Evolutionary conservation across 1,139 yeast genomes (phyloP).

Genomic region (Protomyces pachydermus): DNA sequence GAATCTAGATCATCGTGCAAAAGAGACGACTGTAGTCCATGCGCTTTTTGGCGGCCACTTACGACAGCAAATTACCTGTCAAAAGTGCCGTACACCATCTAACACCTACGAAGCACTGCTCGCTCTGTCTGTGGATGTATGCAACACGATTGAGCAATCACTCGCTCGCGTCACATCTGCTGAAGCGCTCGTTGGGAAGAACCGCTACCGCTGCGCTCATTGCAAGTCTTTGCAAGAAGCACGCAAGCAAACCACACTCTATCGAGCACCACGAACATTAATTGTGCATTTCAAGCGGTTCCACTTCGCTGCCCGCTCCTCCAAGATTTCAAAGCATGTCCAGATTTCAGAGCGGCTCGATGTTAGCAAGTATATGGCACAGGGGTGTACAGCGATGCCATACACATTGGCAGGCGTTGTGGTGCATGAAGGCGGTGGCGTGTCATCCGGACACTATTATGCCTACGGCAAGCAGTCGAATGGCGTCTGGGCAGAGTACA

Average conservation of each 20-base stretch:
- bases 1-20: conserved; percentile 31
- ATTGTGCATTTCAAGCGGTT: conserved; percentile 84
- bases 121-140: conserved; percentile 67
- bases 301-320: conserved; percentile 51
- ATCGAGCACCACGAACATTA: conserved; percentile 81
- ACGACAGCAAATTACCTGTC: conserved; percentile 78
- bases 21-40: conserved; percentile 67
- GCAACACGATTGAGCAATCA: conserved; percentile 31
- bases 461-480: conserved; percentile 90
- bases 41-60: conserved; percentile 91
- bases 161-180: conserved; percentile 31
- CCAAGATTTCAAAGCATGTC: conserved; percentile 83
- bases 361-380: conserved; percentile 55
- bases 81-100: conserved; percentile 72
- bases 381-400: conserved; percentile 46
- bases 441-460: conserved; percentile 88
- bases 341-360: conserved; percentile 74
- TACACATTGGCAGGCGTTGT: conserved; percentile 81
- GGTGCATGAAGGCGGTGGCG: conserved; percentile 90
- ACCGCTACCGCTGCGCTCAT: conserved; percentile 71
- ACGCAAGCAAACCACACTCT: conserved; percentile 64
- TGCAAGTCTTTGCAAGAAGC: conserved; percentile 78
- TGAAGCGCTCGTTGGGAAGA: conserved; percentile 33
- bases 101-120: conserved; percentile 89
- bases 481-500: conserved; percentile 87